These are phyloP conservation scores for Dunaliella sp. DNA, from an alignment of 139 green algal genomes.

Conservation along the genomic window DNA sequence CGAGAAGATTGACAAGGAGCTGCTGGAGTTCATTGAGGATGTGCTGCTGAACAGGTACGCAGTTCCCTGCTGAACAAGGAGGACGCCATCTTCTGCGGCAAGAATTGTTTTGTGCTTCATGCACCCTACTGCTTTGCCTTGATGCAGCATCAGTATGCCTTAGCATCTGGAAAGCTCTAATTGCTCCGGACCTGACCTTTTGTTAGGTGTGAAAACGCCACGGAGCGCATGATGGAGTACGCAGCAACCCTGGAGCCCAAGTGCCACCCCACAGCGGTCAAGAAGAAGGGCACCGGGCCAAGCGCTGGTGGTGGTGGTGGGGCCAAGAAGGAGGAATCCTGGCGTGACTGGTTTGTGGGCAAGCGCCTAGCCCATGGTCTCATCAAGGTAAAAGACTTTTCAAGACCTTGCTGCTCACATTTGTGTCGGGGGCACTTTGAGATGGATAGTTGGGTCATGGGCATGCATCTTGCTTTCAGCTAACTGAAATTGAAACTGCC, in stretches of 20 bases:
- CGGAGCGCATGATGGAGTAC: conserved; percentile 94
- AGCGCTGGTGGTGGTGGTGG: neutral
- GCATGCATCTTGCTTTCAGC: too few relatives aligned
- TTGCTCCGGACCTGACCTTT: too few relatives aligned
- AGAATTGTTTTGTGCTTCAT: neutral
- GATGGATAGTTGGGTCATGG: too few relatives aligned
- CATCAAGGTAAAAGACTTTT: conserved; percentile 87
- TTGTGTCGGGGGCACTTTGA: too few relatives aligned
- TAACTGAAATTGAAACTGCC: too few relatives aligned
- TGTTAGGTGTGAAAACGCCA: conserved; percentile 93
- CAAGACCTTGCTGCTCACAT: too few relatives aligned
- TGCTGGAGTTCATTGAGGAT: conserved; percentile 94
- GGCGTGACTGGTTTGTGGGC: conserved; percentile 77
- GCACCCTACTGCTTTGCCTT: neutral
- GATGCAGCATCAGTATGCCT: too few relatives aligned
- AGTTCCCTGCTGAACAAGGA: too few relatives aligned
- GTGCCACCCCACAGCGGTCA: conserved; percentile 82
- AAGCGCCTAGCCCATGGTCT: conserved; percentile 92
- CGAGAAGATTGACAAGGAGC: conserved; percentile 96
- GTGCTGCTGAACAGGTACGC: conserved; percentile 88
- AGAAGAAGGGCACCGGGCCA: conserved; percentile 54
- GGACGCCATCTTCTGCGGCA: too few relatives aligned
- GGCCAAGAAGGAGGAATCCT: conserved; percentile 57
- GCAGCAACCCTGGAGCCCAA: conserved; percentile 90
- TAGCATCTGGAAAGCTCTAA: too few relatives aligned